These are phyloP conservation scores for Mucor indicus DNA, from an alignment of 371 early-diverging fungal species.

Conservation along the genomic window DNA sequence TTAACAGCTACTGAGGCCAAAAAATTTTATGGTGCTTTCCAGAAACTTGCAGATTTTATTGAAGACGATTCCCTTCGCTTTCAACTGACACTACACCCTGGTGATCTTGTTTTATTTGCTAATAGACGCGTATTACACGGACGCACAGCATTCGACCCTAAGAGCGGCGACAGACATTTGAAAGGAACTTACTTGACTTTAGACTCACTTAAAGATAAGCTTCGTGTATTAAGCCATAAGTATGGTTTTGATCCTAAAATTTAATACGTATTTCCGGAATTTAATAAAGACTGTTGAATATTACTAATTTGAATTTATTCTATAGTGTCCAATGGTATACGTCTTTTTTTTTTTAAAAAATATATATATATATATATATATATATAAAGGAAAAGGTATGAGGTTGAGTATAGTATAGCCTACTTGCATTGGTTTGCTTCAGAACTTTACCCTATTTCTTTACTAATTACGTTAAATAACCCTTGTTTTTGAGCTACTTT, in stretches of 20 bases:
- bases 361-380: no score
- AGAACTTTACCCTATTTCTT: no score
- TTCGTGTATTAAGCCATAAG: slow-evolving; percentile 32
- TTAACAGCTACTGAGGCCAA: slow-evolving; percentile 41
- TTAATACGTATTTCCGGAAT: no score
- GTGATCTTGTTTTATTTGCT: slow-evolving; percentile 75
- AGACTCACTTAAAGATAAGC: slow-evolving; percentile 77
- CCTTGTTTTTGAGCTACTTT: no score
- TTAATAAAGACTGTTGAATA: no score
- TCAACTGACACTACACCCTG: slow-evolving; percentile 66
- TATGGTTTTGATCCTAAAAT: slow-evolving; percentile 22
- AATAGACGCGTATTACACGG: slow-evolving; percentile 87
- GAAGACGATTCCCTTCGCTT: slow-evolving; percentile 57
- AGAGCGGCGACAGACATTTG: slow-evolving; percentile 71
- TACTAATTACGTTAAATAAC: no score
- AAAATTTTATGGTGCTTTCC: slow-evolving; percentile 73
- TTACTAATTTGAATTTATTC: no score
- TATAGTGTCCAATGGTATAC: no score
- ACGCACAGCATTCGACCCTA: slow-evolving; percentile 72
- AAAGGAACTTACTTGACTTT: slow-evolving; percentile 80
- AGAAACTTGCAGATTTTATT: slow-evolving; percentile 62
- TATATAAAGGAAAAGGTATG: no score
- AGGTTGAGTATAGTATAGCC: no score
- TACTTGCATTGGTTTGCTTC: no score
- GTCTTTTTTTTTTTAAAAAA: no score